phyloP scores from a whole-genome alignment of 2,329 filamentous ascomycete species.

The Aspergillus awamori region DNA sequence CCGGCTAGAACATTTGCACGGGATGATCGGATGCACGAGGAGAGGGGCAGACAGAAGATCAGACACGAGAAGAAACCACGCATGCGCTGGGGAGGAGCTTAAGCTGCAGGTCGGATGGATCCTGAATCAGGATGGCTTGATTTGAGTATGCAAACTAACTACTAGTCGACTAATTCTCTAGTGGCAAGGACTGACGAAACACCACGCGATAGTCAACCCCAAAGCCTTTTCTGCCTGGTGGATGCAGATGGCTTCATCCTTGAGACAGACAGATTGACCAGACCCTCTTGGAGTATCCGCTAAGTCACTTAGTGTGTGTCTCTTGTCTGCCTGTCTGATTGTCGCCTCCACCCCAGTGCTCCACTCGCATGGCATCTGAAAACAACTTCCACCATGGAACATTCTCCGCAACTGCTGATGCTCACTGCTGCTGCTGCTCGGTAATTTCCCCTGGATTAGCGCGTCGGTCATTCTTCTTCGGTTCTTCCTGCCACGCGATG shows the following conservation, averaged over 20 bases:
- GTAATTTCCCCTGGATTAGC: background rate
- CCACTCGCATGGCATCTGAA: background rate
- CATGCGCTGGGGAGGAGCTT: background rate
- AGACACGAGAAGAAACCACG: background rate
- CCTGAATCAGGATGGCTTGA: too few species aligned
- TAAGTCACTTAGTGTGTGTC: background rate
- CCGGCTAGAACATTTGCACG: background rate
- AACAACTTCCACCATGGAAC: background rate
- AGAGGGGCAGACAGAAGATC: background rate
- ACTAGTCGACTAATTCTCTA: too few species aligned
- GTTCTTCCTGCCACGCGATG: background rate
- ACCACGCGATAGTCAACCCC: background rate
- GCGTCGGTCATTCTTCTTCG: background rate
- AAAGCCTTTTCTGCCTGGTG: background rate
- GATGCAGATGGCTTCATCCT: too few species aligned
- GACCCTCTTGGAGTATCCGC: background rate
- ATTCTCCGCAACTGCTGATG: background rate
- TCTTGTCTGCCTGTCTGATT: background rate
- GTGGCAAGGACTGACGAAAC: background rate
- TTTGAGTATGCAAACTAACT: too few species aligned
- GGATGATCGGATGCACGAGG: background rate
- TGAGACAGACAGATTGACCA: too few species aligned
- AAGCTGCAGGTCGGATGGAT: too few species aligned
- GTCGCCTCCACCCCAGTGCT: background rate
- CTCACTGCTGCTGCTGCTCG: background rate